phyloP scores from a whole-genome alignment of 352 stramenopile species.

The Phytophthora sp. region DNA sequence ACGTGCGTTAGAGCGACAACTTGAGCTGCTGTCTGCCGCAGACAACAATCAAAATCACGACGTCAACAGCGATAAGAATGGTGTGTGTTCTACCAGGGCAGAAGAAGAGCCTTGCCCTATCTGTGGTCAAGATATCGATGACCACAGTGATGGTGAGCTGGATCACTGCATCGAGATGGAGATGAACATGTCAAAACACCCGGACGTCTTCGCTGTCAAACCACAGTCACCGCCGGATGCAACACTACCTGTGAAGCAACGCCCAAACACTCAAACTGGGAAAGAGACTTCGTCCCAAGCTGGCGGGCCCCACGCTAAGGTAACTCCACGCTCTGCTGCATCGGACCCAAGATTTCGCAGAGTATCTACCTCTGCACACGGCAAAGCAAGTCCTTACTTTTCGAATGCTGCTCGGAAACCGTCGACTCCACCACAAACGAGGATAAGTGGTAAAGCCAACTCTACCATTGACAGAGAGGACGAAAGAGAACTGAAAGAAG shows the following conservation, averaged over 20 bases:
- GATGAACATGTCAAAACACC: constrained; percentile 25
- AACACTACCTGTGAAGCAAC: constrained; percentile 4
- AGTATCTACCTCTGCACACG: constrained; percentile 34
- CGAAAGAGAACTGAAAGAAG: constrained; percentile 3
- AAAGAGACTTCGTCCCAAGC: neutral
- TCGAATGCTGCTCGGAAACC: constrained; percentile 20
- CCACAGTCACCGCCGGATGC: neutral
- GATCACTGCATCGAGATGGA: constrained; percentile 70
- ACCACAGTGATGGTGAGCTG: constrained; percentile 61
- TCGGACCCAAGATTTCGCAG: constrained; percentile 24
- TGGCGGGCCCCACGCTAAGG: neutral
- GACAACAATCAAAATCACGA: constrained; percentile 10
- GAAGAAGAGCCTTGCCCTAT: constrained; percentile 61
- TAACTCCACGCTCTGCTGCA: constrained; percentile 3
- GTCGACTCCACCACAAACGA: constrained; percentile 24
- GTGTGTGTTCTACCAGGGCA: neutral
- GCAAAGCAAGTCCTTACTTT: constrained; percentile 29
- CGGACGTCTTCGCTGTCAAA: neutral
- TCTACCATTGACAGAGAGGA: neutral
- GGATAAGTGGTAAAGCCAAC: constrained; percentile 1
- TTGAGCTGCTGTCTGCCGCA: constrained; percentile 29
- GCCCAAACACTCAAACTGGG: constrained; percentile 1
- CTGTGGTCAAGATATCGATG: constrained; percentile 56
- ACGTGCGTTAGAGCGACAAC: constrained; percentile 49
- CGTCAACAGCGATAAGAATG: constrained; percentile 1